These are phyloP conservation scores for Aspergillus sp. DNA, from an alignment of 2,329 filamentous ascomycete genomes.

Conservation along the genomic window DNA sequence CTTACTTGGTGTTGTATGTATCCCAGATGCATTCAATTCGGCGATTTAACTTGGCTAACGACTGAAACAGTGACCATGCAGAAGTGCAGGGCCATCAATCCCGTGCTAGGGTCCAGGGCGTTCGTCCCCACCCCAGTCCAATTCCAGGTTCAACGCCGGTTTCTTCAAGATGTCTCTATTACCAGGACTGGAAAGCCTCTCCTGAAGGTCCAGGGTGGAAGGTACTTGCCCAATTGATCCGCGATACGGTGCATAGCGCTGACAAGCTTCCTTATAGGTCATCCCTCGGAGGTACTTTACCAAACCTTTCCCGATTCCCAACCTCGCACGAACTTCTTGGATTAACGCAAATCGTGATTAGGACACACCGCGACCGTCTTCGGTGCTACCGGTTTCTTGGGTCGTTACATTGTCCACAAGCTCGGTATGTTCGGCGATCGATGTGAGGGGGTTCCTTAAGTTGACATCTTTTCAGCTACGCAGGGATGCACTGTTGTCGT, in stretches of 20 bases:
- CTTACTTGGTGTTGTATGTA: conserved; percentile 15
- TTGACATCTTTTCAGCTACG: conserved; percentile 61
- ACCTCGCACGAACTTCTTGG: conserved; percentile 15
- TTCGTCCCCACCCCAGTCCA: conserved; percentile 38
- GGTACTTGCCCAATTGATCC: conserved; percentile 56
- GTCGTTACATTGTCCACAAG: conserved; percentile 95
- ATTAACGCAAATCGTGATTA: conserved; percentile 40
- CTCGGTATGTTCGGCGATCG: conserved; percentile 59
- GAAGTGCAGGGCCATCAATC: conserved; percentile 45
- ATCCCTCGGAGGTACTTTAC: conserved; percentile 73
- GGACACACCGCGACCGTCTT: conserved; percentile 97
- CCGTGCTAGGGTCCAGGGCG: conserved; percentile 40
- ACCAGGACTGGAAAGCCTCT: conserved; percentile 96
- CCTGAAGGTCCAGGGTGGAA: conserved; percentile 81
- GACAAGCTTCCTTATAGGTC: conserved; percentile 55
- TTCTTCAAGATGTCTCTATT: conserved; percentile 80
- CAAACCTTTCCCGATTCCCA: conserved; percentile 8
- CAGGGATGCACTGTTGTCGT: conserved; percentile 93
- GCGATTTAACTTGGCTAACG: conserved; percentile 27
- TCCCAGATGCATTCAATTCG: conserved; percentile 24
- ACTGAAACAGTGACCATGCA: conserved; percentile 43
- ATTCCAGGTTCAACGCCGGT: conserved; percentile 48
- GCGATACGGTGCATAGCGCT: conserved; percentile 18
- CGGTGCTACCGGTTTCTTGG: conserved; percentile 92
- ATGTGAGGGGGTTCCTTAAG: conserved; percentile 27